These are phyloP conservation scores for Sclerotinia trifoliorum DNA, from an alignment of 2,329 filamentous ascomycete genomes.

Conservation along the genomic window DNA sequence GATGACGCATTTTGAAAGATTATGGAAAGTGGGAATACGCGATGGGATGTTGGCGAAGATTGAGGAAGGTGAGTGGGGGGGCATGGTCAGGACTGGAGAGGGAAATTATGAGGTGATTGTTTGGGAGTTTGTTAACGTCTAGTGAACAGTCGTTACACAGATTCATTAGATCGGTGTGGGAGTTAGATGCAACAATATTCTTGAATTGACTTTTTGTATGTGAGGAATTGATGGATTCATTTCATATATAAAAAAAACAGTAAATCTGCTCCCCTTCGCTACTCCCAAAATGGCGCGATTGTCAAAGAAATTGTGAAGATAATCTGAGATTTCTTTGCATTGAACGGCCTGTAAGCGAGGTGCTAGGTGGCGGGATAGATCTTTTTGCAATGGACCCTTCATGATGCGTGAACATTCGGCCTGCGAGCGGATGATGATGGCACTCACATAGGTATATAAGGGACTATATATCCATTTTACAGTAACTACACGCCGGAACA, in stretches of 20 bases:
- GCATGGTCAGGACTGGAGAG: not conserved
- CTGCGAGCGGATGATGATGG: not conserved
- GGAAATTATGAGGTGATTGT: not conserved
- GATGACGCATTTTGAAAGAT: not conserved
- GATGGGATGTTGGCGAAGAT: not conserved
- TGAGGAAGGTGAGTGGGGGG: not conserved
- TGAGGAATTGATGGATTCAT: not conserved
- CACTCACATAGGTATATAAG: not conserved
- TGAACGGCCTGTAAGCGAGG: too few species aligned
- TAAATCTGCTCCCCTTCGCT: too few species aligned
- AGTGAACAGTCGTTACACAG: not conserved
- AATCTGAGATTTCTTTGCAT: too few species aligned
- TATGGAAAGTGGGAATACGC: not conserved
- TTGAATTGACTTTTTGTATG: not conserved
- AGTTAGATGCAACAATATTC: not conserved
- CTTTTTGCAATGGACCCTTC: too few species aligned
- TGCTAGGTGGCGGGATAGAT: too few species aligned
- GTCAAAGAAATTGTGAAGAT: too few species aligned
- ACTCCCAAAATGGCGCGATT: too few species aligned
- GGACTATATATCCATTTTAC: not conserved
- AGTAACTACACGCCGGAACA: not conserved
- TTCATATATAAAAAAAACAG: not conserved
- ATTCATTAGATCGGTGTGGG: not conserved
- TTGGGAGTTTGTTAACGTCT: slow-evolving; percentile 16
- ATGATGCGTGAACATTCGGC: not conserved